Base-by-base conservation (phyloP, 2,329 filamentous ascomycete species). In the Aureobasidium sp. region DNA sequence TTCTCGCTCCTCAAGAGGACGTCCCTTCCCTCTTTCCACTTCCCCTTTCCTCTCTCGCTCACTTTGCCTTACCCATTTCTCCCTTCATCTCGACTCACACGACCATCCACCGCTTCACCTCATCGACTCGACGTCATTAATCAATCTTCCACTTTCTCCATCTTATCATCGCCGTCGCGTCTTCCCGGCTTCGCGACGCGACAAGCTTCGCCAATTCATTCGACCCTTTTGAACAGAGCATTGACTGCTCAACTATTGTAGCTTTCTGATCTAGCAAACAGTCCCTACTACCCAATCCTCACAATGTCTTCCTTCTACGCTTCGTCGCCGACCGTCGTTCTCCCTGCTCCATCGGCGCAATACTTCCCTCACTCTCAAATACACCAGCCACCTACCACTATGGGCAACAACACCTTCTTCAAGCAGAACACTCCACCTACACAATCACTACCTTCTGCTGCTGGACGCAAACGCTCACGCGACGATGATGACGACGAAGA, bases 381-480 rank as follows among this genome's bases (percentile, higher is more conserved):
- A 63, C 64, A 62, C 34, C 48, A 47, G 64, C 62, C 55, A 57
- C 63, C 62, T 60, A 57, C 57, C 44, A 65, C 63, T 36, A 65
- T 63, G 37, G 29, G 58, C 29, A 63, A 31, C 56, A 31, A 58
- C 55, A 25, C 57, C 49, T 45, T 58, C 62, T 36, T 45, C 31
- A 59, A 59, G 25, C 55, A 34, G 12, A 45, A 42, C 25, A 47
- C 70, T 62, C 70, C 69, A 64, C 73, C 73, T 64, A 62, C 52
- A 45, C 65, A 67, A 22, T 70, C 70, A 27, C 65, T 69, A 51
- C 65, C 66, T 51, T 70, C 71, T 27, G 70, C 77, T 65, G 83
- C 84, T 67, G 87, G 88, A 67, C 86, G 87, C 71, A 92, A 92
- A 77, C 86, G 89, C 68, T 90, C 87, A 65, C 83, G 88, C 71